These are phyloP conservation scores for Eutrema salsugineum DNA, from an alignment of 441 rosid species.

Conservation along the genomic window DNA sequence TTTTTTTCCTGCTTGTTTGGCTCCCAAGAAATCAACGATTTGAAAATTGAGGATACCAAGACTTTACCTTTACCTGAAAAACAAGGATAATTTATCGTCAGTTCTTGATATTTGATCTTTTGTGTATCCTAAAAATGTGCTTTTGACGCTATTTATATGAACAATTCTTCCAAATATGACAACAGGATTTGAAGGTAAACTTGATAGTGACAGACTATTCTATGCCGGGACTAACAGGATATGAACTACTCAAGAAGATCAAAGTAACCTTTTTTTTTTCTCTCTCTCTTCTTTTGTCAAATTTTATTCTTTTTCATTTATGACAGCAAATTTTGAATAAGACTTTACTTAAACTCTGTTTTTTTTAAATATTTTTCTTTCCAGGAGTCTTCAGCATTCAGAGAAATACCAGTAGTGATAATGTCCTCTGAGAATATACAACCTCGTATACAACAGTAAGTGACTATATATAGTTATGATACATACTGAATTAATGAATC, in stretches of 20 bases:
- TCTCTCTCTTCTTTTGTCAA: not conserved
- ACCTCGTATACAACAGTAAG: conserved; percentile 68
- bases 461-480: not conserved
- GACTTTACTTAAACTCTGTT: not conserved
- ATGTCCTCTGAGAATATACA: conserved; percentile 89
- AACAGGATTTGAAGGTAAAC: conserved; percentile 76
- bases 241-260: conserved; percentile 90
- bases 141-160: not conserved
- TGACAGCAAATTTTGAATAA: not conserved
- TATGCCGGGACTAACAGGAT: conserved; percentile 94
- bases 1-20: not conserved
- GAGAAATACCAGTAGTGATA: conserved; percentile 81
- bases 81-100: not conserved
- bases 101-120: not conserved
- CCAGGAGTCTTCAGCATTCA: conserved; percentile 75
- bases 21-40: conserved; percentile 10
- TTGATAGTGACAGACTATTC: conserved; percentile 93
- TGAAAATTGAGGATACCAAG: not conserved
- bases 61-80: not conserved
- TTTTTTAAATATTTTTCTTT: not conserved
- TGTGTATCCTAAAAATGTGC: not conserved
- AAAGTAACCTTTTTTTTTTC: conserved; percentile 42
- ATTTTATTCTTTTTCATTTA: not conserved
- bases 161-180: not conserved
- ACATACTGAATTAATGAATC: not conserved